Base-by-base conservation (phyloP, 1,284 basidiomycete species). In the Dichomitus squalens region DNA sequence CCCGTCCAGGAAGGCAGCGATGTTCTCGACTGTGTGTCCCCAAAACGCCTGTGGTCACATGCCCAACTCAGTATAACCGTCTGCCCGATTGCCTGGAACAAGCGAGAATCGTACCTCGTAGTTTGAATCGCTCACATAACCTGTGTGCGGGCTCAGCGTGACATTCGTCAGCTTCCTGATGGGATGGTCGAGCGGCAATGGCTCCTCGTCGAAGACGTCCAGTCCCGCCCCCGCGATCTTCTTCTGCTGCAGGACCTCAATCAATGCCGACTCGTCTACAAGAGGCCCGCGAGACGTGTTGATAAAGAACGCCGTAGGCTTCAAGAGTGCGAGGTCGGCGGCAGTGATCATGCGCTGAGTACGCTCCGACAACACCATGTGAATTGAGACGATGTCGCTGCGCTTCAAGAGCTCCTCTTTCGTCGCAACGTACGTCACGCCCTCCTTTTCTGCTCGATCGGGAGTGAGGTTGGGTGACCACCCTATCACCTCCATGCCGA, bases 391-490 rank as follows among this genome's bases (percentile, higher is more conserved):
- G 47, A 88, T 74, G 66, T 88, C 86, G 58, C 83, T 82, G 31
- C 71, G 66, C 52, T 67, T 69, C 53, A 87, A 72, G 4, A 88
- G 72, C 41, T 82, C 76, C 55, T 81, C 79, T 64, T 87, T 86
- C 4, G 79, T 75, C 23, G 70, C 60, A 7, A 73, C 72, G 62
- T 73, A 81, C 36, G 77, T 78, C 3, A 81, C 81, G 1, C 82
- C 84, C 4, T 80, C 81, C 11, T 67, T 72, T 8, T 75, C 74
- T 14, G 85, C 85, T 49, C 77, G 75, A 64, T 82, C 86, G 55
- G 69, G 75, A n/a, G 78, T 90, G 14, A 88, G 70, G 67, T 88
- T 74, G 0, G 84, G 83, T 2, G 83, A 86, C 87, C 87, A 89
- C 1, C 77, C 86, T 34, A 84, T 72, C 5, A 86, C 79, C 51